These are phyloP conservation scores for Talaromyces liani DNA, from an alignment of 495 filamentous ascomycete species.

Conservation along the genomic window DNA sequence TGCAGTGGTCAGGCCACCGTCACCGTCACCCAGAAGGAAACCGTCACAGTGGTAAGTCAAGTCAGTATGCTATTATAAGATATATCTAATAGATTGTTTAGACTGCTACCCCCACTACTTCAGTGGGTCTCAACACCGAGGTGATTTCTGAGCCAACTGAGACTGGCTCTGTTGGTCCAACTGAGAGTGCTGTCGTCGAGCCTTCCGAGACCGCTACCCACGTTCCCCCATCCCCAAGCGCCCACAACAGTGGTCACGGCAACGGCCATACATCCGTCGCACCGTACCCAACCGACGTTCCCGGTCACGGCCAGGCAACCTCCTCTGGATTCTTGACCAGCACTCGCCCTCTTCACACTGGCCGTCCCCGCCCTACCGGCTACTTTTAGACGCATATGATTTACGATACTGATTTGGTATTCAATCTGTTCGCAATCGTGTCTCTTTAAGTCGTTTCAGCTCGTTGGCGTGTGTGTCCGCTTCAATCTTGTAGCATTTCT, in stretches of 20 bases:
- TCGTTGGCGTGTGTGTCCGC: background rate
- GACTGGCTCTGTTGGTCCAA: background rate
- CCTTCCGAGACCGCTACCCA: slow-evolving; percentile 12
- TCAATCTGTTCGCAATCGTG: background rate
- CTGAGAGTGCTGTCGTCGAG: background rate
- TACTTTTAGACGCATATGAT: background rate
- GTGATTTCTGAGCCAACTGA: background rate
- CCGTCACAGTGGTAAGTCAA: slow-evolving; percentile 37
- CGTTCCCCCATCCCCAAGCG: slow-evolving; percentile 17
- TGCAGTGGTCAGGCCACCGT: slow-evolving; percentile 19
- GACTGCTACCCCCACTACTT: background rate
- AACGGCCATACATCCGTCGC: slow-evolving; percentile 13
- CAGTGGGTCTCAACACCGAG: background rate
- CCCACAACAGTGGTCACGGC: slow-evolving; percentile 27
- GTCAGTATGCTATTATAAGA: background rate
- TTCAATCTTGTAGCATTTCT: background rate
- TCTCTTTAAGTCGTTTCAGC: background rate
- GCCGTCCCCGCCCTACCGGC: slow-evolving; percentile 5
- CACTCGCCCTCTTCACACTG: slow-evolving; percentile 12
- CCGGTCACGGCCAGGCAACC: slow-evolving; percentile 23
- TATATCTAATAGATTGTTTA: background rate
- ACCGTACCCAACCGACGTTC: slow-evolving; percentile 14
- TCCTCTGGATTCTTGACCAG: slow-evolving; percentile 33
- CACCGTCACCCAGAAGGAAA: slow-evolving; percentile 31
- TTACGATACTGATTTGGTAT: background rate